These are phyloP conservation scores for Glycyrrhiza uralensis DNA, from an alignment of 306 rosid genomes.

Conservation along the genomic window DNA sequence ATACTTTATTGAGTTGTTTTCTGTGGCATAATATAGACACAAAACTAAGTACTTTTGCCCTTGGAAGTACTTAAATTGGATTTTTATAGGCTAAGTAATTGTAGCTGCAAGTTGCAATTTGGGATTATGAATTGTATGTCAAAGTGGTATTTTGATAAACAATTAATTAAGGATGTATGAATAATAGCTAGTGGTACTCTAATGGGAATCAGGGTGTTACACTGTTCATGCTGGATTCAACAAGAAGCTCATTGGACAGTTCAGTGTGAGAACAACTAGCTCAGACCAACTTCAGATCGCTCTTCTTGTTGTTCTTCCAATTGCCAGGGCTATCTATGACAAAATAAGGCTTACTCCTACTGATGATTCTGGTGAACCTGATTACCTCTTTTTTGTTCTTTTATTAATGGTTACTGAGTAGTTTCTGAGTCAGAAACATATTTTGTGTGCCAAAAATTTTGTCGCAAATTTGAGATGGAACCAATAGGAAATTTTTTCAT, in stretches of 20 bases:
- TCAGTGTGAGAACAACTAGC: slow-evolving; percentile 75
- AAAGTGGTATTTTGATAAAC: too few species aligned
- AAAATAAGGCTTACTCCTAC: slow-evolving; percentile 62
- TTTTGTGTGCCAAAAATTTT: slow-evolving; percentile 13
- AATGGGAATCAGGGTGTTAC: too few species aligned
- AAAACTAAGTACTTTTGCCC: too few species aligned
- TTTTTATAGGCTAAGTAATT: too few species aligned
- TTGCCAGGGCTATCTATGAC: slow-evolving; percentile 62
- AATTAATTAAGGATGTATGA: too few species aligned
- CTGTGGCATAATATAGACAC: too few species aligned
- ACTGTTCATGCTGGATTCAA: slow-evolving; percentile 93
- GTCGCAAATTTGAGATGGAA: background rate
- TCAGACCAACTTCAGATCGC: slow-evolving; percentile 94
- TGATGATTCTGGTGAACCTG: slow-evolving; percentile 60
- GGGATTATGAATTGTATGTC: too few species aligned
- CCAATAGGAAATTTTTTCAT: slow-evolving; percentile 34
- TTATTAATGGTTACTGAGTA: slow-evolving; percentile 21
- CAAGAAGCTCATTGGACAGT: slow-evolving; percentile 93
- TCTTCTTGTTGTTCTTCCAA: slow-evolving; percentile 70
- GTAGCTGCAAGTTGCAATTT: too few species aligned
- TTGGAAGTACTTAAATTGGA: too few species aligned
- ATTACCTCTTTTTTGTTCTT: slow-evolving; percentile 45
- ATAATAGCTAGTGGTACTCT: too few species aligned
- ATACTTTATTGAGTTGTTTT: too few species aligned
- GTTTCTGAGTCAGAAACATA: slow-evolving; percentile 16